Conservation (phyloP, 805 yeast genomes). For the Myxozyma kluyveri region DNA sequence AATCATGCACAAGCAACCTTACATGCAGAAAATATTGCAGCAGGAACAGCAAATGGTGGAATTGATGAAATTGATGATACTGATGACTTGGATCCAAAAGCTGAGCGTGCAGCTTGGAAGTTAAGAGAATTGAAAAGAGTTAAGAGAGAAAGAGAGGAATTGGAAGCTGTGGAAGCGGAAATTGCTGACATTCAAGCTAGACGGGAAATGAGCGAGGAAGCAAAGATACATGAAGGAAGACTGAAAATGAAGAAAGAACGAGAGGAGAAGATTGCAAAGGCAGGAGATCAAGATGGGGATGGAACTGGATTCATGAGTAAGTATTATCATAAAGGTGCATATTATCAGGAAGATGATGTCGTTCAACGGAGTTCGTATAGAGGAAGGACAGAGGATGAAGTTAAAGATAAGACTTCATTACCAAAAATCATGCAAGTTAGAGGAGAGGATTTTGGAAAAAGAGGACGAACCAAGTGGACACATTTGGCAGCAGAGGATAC, state of each 20-base stretch:
- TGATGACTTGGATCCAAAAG: conserved; percentile 55
- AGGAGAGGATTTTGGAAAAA: conserved; percentile 34
- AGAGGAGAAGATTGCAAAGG: conserved; percentile 13
- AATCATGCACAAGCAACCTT: conserved; percentile 24
- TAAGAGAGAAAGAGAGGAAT: conserved; percentile 41
- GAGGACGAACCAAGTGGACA: conserved; percentile 36
- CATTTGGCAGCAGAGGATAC: conserved; percentile 39
- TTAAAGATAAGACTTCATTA: conserved; percentile 34
- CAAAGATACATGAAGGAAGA: conserved; percentile 24
- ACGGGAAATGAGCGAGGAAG: conserved; percentile 36
- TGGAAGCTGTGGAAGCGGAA: conserved; percentile 39
- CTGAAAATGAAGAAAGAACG: conserved; percentile 25
- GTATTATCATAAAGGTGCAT: conserved; percentile 40
- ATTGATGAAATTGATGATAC: conserved; percentile 56
- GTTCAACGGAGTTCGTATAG: conserved; percentile 37
- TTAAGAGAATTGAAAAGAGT: conserved; percentile 43
- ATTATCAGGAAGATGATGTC: conserved; percentile 36
- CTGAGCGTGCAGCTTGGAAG: conserved; percentile 46
- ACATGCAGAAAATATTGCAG: conserved; percentile 33
- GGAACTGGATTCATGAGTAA: conserved; percentile 31
- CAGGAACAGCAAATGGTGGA: conserved; percentile 32
- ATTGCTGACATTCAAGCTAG: conserved; percentile 39
- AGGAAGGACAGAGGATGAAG: conserved; percentile 37
- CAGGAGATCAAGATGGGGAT: conserved; percentile 13
- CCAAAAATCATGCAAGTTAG: conserved; percentile 37